Percentiles rank a stretch among this genome's conserved stretches.
phyloP scores from a whole-genome alignment of 805 yeast species.

The Starmerella riodocensis region DNA sequence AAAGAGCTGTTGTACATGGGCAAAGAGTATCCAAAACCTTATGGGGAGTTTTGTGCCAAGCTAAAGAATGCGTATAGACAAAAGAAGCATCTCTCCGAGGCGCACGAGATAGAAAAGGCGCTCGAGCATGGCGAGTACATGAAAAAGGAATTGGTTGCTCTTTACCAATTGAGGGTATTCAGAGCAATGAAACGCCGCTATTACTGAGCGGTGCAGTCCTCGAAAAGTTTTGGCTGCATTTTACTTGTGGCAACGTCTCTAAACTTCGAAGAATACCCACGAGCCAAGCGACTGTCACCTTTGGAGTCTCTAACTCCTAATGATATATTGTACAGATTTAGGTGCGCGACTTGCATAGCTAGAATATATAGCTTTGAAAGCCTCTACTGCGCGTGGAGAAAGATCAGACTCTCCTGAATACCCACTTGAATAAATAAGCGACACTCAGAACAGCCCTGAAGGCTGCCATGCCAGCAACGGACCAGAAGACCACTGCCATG shows the following conservation, averaged over 20 bases:
- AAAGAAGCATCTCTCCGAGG: conserved; percentile 20
- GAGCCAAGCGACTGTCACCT: too few species aligned
- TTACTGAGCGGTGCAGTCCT: too few species aligned
- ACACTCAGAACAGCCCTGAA: conserved; percentile 69
- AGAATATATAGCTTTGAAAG: too few species aligned
- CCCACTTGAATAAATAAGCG: conserved; percentile 37
- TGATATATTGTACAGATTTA: too few species aligned
- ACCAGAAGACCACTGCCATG: conserved; percentile 77
- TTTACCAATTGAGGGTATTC: conserved; percentile 27
- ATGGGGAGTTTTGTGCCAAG: conserved; percentile 22
- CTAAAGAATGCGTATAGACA: conserved; percentile 26
- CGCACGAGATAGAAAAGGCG: conserved; percentile 24
- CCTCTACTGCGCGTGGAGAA: too few species aligned
- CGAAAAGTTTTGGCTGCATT: too few species aligned
- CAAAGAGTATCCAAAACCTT: conserved; percentile 29
- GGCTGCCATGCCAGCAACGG: conserved; percentile 81
- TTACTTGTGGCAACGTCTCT: too few species aligned
- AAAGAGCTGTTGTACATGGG: conserved; percentile 31
- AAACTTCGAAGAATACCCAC: too few species aligned
- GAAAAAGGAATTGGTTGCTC: conserved; percentile 29
- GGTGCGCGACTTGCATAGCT: too few species aligned
- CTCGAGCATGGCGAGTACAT: conserved; percentile 29
- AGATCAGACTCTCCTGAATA: conserved; percentile 23
- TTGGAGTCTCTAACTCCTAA: too few species aligned
- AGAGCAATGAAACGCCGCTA: conserved; percentile 28